Conservation (phyloP, 2,329 filamentous ascomycete species). For the Ustilaginoidea virens region DNA sequence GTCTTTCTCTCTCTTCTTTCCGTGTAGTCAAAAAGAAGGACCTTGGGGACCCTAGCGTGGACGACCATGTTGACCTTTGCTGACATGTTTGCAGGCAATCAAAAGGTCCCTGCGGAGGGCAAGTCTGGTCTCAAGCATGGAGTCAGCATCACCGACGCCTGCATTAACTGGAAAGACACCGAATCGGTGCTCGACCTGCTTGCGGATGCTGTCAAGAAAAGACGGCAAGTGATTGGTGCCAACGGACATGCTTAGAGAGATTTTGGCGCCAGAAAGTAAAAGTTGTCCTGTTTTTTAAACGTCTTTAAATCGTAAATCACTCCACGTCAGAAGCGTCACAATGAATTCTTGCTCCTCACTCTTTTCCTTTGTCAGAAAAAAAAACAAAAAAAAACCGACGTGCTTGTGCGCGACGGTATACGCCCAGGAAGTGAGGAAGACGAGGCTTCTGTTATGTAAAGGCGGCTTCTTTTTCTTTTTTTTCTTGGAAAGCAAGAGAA, state of each 20-base stretch:
- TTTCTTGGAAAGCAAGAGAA: no score
- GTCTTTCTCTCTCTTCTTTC: neutral
- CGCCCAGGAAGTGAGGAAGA: no score
- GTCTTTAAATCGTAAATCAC: no score
- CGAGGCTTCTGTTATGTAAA: no score
- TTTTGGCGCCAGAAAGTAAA: neutral
- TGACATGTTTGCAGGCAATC: conserved; percentile 62
- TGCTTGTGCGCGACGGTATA: no score
- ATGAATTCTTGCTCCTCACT: neutral
- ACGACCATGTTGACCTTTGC: no score
- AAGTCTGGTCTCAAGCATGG: conserved; percentile 78
- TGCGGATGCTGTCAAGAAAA: conserved; percentile 50
- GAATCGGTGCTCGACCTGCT: conserved; percentile 61
- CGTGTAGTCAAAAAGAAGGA: neutral
- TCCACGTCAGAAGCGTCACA: no score
- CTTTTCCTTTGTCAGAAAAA: no score
- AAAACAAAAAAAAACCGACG: no score
- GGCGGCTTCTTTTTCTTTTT: no score
- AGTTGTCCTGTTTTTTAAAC: neutral
- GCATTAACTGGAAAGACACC: conserved; percentile 89
- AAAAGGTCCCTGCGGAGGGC: conserved; percentile 83
- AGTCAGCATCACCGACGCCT: conserved; percentile 93
- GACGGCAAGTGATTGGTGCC: conserved; percentile 13
- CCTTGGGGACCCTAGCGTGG: no score
- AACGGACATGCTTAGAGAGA: conserved; percentile 7